phyloP scores from a whole-genome alignment of 208 protist genomes.

The Wallacemonas sp. region DNA sequence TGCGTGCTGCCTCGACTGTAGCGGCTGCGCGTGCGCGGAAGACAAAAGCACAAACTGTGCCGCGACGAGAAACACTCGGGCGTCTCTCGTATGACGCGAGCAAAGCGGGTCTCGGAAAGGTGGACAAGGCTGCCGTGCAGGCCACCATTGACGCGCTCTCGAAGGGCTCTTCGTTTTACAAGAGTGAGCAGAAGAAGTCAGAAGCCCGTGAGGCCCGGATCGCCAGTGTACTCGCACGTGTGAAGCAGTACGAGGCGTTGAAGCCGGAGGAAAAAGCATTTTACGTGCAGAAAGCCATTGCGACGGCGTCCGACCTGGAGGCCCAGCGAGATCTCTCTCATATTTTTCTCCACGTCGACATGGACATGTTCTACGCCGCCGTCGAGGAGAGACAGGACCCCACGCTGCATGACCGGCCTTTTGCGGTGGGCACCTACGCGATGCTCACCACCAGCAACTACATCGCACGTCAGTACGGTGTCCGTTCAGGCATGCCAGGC shows the following conservation, averaged over 20 bases:
- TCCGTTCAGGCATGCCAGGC: constrained; percentile 93
- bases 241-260: constrained; percentile 19
- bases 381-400: constrained; percentile 87
- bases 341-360: constrained; percentile 65
- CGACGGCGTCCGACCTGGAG: constrained; percentile 35
- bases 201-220: constrained; percentile 21
- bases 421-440: constrained; percentile 87
- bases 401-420: constrained; percentile 67
- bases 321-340: constrained; percentile 38
- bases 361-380: constrained; percentile 93
- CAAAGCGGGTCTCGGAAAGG: constrained; percentile 54
- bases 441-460: constrained; percentile 95
- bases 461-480: constrained; percentile 89
- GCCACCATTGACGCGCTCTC: constrained; percentile 41
- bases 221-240: constrained; percentile 21
- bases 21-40: too few relatives aligned
- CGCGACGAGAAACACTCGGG: constrained; percentile 15
- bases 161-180: constrained; percentile 49
- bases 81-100: constrained; percentile 34
- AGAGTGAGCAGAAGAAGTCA: constrained; percentile 43
- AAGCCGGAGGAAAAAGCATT: constrained; percentile 17
- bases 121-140: constrained; percentile 60
- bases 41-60: too few relatives aligned
- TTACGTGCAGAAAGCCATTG: constrained; percentile 14
- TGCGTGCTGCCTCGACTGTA: too few relatives aligned